Evolutionary conservation across 2,329 filamentous ascomycete genomes (phyloP), one percentile per base, ranked within the genome.

Genomic region (Pseudogymnoascus sp.): DNA sequence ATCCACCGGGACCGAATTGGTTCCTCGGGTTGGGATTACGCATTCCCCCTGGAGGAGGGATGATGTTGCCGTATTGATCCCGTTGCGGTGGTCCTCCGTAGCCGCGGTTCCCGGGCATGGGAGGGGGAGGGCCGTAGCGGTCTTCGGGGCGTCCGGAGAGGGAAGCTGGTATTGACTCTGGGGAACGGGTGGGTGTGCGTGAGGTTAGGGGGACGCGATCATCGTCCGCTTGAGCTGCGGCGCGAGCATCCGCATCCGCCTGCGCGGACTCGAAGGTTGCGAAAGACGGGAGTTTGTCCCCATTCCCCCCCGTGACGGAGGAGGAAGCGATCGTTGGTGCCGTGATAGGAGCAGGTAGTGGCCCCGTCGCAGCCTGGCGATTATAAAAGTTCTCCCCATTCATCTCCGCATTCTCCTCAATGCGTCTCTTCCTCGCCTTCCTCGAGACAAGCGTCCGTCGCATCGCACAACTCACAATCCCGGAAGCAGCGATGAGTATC

Each of bases 351-450:
- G 50, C 59, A 31, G 68, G 66, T 3, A 62, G 64, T 14, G 65
- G 50, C 8, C 66, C 69, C 0, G 33, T 37, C 5, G 56, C 56
- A 7, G 60, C 81, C 75, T 88, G 84, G 64, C 87, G 82, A 70
- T 87, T 89, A 76, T 95, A 97, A 74, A 89, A 97, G 72, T 92
- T 94, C 70, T 94, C 87, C 28, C 93, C 93, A 73, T 90, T 97
- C 92, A 97, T 97, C 73, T 97, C 92, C 6, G 92, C 91, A 73
- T 97, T 96, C 75, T 95, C 90, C 2, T 87, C 91, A 72, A 97
- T 95, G 53, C 91, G 85, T 79, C 88, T 91, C 81, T 94, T 92
- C 66, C 92, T 84, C n/a, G 92, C 90, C 78, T 97, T 97, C 70
- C 93, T 85, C 75, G 90, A 90, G 65, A 97, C 90, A 63, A 97